These are phyloP conservation scores for Oryza brachyantha DNA, from an alignment of 176 grass and related monocot genomes.

Conservation along the genomic window DNA sequence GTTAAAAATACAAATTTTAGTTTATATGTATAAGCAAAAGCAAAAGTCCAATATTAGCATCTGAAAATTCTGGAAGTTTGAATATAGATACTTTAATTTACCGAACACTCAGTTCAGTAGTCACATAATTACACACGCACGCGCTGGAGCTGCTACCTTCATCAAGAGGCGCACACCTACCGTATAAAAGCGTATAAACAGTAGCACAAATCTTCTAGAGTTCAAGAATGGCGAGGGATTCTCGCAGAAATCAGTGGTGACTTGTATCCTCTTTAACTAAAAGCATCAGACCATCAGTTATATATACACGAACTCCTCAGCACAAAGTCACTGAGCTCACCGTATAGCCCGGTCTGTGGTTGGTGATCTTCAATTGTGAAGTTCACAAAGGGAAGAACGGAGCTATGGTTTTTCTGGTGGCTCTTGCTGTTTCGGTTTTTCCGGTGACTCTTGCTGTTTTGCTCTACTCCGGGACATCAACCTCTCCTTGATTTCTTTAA, in stretches of 20 bases:
- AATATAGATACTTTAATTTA: not conserved
- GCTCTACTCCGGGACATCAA: conserved; percentile 53
- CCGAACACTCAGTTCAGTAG: conserved; percentile 8
- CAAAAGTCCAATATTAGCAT: not conserved
- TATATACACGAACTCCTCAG: conserved; percentile 39
- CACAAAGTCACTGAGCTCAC: conserved; percentile 20
- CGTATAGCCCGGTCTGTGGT: not conserved
- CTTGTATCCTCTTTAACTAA: conserved; percentile 24
- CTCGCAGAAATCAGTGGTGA: conserved; percentile 33
- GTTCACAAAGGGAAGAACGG: conserved; percentile 27
- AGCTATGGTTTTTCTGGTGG: conserved; percentile 33
- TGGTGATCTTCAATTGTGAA: not conserved
- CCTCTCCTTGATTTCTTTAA: conserved; percentile 62
- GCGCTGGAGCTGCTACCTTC: conserved; percentile 1
- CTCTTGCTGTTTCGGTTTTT: conserved; percentile 24
- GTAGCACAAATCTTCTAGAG: not conserved
- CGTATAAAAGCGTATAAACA: conserved; percentile 33
- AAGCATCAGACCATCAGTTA: conserved; percentile 37
- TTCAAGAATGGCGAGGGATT: conserved; percentile 29
- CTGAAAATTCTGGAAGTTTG: not conserved
- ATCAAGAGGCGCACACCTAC: conserved; percentile 35
- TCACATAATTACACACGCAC: conserved; percentile 40
- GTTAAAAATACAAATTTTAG: too few species aligned
- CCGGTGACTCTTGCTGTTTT: conserved; percentile 28
- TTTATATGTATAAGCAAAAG: too few species aligned